Conservation (phyloP, 164 flowering plant species). For the Annona squamosa region DNA sequence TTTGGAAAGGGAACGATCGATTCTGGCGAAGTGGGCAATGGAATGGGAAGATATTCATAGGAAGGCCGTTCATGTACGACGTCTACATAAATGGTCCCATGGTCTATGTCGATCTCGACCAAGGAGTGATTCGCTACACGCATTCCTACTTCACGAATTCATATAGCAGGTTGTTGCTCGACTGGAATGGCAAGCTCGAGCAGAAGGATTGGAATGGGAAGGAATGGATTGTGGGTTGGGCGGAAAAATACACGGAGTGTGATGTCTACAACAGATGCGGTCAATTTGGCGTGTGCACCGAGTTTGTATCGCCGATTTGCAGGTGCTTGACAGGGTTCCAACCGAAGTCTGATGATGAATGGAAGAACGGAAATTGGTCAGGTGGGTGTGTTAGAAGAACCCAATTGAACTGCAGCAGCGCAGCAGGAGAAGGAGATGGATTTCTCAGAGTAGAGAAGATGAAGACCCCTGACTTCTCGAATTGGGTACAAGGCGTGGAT, state of each 20-base stretch:
- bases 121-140: background rate
- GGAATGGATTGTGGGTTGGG: background rate
- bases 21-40: slow-evolving; percentile 5
- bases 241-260: background rate
- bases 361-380: slow-evolving; percentile 6
- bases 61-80: background rate
- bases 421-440: background rate
- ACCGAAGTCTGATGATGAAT: background rate
- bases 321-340: slow-evolving; percentile 4
- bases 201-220: background rate
- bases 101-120: background rate
- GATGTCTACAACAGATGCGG: background rate
- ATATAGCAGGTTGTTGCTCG: background rate
- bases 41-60: background rate
- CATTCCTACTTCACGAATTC: background rate
- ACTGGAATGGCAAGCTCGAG: background rate
- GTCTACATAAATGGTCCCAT: background rate
- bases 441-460: background rate
- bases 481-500: background rate
- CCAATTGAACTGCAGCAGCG: background rate
- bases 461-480: background rate
- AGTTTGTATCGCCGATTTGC: background rate
- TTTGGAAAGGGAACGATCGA: slow-evolving; percentile 2
- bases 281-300: background rate
- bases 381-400: slow-evolving; percentile 5